Conservation (phyloP, 768 basidiomycete genomes). For the Russula griseocarnosa region DNA sequence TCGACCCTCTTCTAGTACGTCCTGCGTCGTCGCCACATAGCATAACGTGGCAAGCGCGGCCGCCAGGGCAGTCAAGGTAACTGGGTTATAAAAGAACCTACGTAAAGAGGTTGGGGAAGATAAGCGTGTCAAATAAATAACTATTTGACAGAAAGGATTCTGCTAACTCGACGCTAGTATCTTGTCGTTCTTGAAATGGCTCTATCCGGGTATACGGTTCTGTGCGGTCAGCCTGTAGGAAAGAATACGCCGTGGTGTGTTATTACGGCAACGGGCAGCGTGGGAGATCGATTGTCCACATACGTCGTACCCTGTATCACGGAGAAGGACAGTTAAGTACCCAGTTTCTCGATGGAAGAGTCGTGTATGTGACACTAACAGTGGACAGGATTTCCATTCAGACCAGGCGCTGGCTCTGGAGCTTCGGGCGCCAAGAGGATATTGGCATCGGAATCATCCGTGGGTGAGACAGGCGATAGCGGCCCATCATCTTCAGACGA, state of each 20-base stretch:
- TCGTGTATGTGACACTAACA: constrained; percentile 50
- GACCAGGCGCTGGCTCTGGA: constrained; percentile 65
- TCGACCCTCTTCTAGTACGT: constrained; percentile 77
- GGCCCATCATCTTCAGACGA: constrained; percentile 38
- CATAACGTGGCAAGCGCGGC: constrained; percentile 63
- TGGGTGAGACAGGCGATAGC: constrained; percentile 40
- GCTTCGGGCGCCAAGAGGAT: constrained; percentile 42
- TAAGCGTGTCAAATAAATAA: constrained; percentile 8
- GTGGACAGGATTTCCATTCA: constrained; percentile 71
- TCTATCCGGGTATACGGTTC: constrained; percentile 79
- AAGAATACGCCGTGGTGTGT: constrained; percentile 19
- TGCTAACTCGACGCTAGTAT: constrained; percentile 73
- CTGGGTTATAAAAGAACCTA: constrained; percentile 84
- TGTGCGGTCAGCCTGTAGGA: constrained; percentile 67
- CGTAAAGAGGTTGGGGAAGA: constrained; percentile 13
- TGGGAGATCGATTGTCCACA: constrained; percentile 35
- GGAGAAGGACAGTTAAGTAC: constrained; percentile 17
- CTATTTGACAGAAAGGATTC: constrained; percentile 24
- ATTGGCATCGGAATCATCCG: constrained; percentile 59
- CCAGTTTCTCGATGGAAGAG: constrained; percentile 19
- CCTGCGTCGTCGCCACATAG: constrained; percentile 78
- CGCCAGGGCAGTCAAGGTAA: constrained; percentile 72
- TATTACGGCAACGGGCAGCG: constrained; percentile 6
- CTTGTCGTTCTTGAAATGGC: constrained; percentile 79
- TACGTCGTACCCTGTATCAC: constrained; percentile 74